A percentile compares a stretch with the other conserved stretches of the same genome.
These are phyloP conservation scores for Pseudogymnoascus sp. DNA, from an alignment of 2,329 filamentous ascomycete genomes.

Conservation along the genomic window DNA sequence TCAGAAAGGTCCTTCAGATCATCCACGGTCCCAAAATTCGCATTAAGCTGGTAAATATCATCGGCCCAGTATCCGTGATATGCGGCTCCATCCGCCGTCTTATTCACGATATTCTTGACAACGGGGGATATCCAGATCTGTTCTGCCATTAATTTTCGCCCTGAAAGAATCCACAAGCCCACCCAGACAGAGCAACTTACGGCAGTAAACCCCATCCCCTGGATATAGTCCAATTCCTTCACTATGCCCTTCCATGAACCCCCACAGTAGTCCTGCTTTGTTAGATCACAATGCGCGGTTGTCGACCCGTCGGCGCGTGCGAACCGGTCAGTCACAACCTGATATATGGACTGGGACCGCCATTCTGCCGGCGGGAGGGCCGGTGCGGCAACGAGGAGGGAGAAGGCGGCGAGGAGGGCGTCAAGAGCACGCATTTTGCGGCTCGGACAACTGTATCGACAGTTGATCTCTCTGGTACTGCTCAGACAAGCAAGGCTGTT, in stretches of 20 bases:
- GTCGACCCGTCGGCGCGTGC: conserved; percentile 31
- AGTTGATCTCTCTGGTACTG: not conserved
- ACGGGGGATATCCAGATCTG: conserved; percentile 40
- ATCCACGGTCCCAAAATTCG: conserved; percentile 50
- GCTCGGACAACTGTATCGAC: not conserved
- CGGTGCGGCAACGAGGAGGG: not conserved
- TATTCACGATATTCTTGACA: conserved; percentile 32
- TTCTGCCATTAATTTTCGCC: conserved; percentile 1
- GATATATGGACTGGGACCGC: conserved; percentile 34
- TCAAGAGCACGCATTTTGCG: not conserved
- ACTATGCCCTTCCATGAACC: conserved; percentile 41
- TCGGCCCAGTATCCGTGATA: conserved; percentile 42
- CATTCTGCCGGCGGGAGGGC: conserved; percentile 23
- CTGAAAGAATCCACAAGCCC: not conserved
- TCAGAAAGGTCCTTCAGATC: conserved; percentile 52
- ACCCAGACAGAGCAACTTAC: conserved; percentile 15
- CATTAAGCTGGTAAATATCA: conserved; percentile 45
- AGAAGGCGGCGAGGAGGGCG: not conserved
- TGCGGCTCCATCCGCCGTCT: conserved; percentile 32
- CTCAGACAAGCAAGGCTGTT: not conserved
- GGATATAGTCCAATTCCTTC: conserved; percentile 40
- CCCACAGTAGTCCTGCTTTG: conserved; percentile 36
- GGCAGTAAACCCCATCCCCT: conserved; percentile 33
- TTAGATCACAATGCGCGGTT: conserved; percentile 23
- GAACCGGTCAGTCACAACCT: conserved; percentile 37